Evolutionary conservation across 768 basidiomycete genomes (phyloP), one percentile per base, ranked within the genome.

Genomic region (Chalciporus sphaerocephalus): DNA sequence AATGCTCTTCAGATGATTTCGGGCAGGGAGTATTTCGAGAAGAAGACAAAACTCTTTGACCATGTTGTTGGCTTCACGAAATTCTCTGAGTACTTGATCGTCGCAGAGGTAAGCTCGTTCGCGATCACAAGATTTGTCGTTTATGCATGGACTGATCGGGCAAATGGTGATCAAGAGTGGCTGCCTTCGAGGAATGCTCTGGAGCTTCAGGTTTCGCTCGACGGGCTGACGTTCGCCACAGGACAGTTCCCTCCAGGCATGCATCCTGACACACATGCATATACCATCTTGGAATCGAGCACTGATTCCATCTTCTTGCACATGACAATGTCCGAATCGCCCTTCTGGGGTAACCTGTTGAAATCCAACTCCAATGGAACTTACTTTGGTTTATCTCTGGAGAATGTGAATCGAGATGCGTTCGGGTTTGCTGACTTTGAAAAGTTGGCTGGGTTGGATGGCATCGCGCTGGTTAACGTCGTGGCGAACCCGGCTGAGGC

Each of bases 361-460:
- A 95, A 95, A 66, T 96, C 94, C 22, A 98, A 99, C 66, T 97
- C 88, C 23, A 99, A 99, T 57, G 96, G 96, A 28, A 99, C 96
- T 0, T 97, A 96, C 72, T 99, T 92, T 62, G 85, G 88, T 17
- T 63, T 93, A 10, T 90, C 93, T 1, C 58, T 89, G 30, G 86
- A 90, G 54, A 76, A 92, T 55, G 96, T 89, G 44, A 98, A 98
- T 64, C 79, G 96, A n/a, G 85, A 99, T 61, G 69, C 79, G 0
- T 61, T 70, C 0, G 96, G 96, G 5, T 98, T 78, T 58, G 94
- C 92, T 24, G 95, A 99, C 64, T 99, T 98, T 54, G 96, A 99
- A 71, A 99, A 98, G 74, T 87, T 97, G 77, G 80, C 87, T 45
- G 94, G 93, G 9, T 67, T 99, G 39, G 94, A 98, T 62, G 96